Evolutionary conservation across 169 alveolate species (phyloP), one percentile per base, ranked within the genome.

Genomic region (Cryptosporidium sp.): DNA sequence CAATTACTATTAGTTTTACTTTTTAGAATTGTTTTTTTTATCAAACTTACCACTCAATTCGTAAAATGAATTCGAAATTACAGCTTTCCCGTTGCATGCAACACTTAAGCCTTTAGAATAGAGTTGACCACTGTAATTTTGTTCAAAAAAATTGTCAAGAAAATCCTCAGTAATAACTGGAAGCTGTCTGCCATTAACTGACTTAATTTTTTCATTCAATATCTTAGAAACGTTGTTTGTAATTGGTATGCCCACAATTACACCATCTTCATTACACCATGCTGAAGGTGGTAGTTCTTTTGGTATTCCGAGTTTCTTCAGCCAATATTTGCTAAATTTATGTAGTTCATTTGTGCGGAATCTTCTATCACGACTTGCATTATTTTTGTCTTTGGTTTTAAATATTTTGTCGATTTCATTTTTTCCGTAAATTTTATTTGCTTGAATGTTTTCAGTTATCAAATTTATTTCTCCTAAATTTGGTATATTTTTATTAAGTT

Each of bases 261-360:
- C 62, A 29, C 89, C 89, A 21, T 80, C 50, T 26, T 65, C 75
- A 41, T 26, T 65, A 48, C 89, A 80, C 89, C 89, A 80, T 12
- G 89, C 71, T n/a, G 89, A 80, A 45, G 89, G 89, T 43, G 89
- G 89, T 62, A 80, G 4, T 59, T 80, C 89, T 23, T 50, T 80
- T 80, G 89, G 89, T 48, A 45, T 41, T 41, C 89, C 89, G 2
- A 61, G 37, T 31, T 59, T 80, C n/a, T 48, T 80, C 14, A 80
- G 29, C 89, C 89, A 80, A 41, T 80, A 65, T 62, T 80, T 80
- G 48, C 80, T 45, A 16, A 80, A 62, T 39, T 67, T 80, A 12
- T 80, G 89, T 31, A 80, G 70, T 39, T 80, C 59, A 62, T 80
- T 65, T 23, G 51, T 45, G 8, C 55, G 50, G 12, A 21, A 71